These are phyloP conservation scores for Rhodosporidiobolus sp. DNA, from an alignment of 768 basidiomycete species.

Conservation along the genomic window DNA sequence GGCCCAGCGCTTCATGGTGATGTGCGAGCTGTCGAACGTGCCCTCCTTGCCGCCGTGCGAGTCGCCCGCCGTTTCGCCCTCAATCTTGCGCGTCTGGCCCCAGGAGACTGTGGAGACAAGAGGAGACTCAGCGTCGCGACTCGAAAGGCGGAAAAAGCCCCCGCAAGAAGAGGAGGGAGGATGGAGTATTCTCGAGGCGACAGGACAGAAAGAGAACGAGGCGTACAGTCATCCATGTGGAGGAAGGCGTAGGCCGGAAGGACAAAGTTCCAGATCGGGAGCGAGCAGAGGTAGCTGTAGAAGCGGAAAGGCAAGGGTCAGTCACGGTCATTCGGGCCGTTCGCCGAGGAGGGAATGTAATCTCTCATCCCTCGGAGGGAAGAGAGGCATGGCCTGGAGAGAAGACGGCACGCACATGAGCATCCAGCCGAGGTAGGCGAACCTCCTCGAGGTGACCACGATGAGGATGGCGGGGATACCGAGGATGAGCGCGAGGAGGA, in stretches of 20 bases:
- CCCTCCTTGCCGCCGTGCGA: slow-evolving; percentile 91
- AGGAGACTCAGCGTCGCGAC: not conserved
- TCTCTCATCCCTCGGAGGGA: slow-evolving; percentile 47
- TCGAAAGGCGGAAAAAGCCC: no score
- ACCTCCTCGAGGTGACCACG: slow-evolving; percentile 88
- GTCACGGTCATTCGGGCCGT: no score
- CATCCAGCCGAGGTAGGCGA: slow-evolving; percentile 88
- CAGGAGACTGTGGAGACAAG: slow-evolving; percentile 56
- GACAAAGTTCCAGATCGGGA: slow-evolving; percentile 96
- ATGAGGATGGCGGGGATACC: slow-evolving; percentile 94
- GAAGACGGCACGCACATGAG: slow-evolving; percentile 64
- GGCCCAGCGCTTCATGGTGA: slow-evolving; percentile 98
- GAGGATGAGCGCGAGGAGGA: slow-evolving; percentile 87
- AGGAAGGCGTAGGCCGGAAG: slow-evolving; percentile 89
- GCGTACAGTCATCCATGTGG: slow-evolving; percentile 92
- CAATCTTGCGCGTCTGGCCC: slow-evolving; percentile 84
- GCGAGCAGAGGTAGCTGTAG: slow-evolving; percentile 68
- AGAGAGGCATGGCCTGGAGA: no score
- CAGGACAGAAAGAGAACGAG: no score
- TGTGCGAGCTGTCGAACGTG: slow-evolving; percentile 91
- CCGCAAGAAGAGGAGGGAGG: no score
- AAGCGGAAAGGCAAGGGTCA: slow-evolving; percentile 58
- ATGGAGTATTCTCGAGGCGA: no score
- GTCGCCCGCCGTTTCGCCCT: slow-evolving; percentile 63
- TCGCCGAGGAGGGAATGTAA: no score